These are phyloP conservation scores for Chondrus crispus DNA, from an alignment of 23 red algal genomes.

Conservation along the genomic window DNA sequence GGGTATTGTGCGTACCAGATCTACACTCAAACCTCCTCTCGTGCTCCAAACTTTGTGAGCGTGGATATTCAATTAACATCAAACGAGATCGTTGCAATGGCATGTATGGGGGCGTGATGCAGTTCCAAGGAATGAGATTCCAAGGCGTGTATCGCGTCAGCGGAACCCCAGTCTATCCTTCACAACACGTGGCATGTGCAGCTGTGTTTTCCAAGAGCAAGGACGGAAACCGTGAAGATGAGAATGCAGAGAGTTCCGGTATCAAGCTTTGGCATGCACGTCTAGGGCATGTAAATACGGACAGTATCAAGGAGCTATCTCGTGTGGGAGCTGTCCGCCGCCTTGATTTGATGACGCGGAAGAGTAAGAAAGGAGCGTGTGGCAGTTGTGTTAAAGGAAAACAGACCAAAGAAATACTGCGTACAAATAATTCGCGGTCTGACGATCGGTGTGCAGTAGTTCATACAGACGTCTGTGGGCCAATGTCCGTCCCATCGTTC, in stretches of 20 bases:
- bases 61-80: not conserved
- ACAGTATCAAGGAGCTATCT: not conserved
- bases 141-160: not conserved
- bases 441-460: not conserved
- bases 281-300: not conserved
- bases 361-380: not conserved
- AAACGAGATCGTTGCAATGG: not conserved
- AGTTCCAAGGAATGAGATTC: not conserved
- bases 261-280: not conserved
- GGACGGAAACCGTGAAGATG: not conserved
- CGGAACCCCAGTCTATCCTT: not conserved
- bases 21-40: not conserved
- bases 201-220: too few species aligned
- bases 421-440: not conserved
- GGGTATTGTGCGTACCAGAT: not conserved
- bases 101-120: not conserved
- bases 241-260: not conserved
- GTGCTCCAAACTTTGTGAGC: not conserved
- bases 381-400: not conserved
- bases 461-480: conserved; percentile 8
- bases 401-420: not conserved
- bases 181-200: not conserved
- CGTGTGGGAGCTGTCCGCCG: not conserved
- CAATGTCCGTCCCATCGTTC: not conserved
- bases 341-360: not conserved